Conservation (phyloP, 140 eudicot genomes). For the Oenanthe javanica region DNA sequence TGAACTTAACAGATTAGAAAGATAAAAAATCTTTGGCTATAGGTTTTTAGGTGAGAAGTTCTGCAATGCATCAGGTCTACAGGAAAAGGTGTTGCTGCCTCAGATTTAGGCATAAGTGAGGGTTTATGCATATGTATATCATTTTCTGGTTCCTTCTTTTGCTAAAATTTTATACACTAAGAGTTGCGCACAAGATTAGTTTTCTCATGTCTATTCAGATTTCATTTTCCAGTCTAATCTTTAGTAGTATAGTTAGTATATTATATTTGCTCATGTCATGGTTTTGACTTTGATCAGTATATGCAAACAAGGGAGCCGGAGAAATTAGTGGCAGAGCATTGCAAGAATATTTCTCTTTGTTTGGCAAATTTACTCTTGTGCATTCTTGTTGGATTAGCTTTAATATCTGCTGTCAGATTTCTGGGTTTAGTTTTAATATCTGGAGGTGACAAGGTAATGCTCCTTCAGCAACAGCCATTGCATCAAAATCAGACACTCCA, state of each 20-base stretch:
- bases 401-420: constrained; percentile 31
- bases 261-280: constrained; percentile 3
- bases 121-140: background rate
- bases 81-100: background rate
- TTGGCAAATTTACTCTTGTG: constrained; percentile 31
- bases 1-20: background rate
- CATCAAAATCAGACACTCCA: constrained; percentile 23
- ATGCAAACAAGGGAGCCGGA: constrained; percentile 10
- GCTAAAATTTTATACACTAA: background rate
- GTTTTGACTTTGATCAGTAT: constrained; percentile 21
- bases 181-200: background rate
- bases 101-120: background rate
- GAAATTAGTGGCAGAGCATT: constrained; percentile 20
- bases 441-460: constrained; percentile 19
- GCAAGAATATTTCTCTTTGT: constrained; percentile 19
- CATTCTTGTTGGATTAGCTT: constrained; percentile 41
- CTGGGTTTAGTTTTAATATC: constrained; percentile 22
- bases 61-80: background rate
- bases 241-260: background rate
- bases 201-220: background rate
- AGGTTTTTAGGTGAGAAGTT: background rate
- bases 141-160: background rate
- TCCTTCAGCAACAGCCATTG: constrained; percentile 12
- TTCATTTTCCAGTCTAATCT: background rate
- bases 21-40: background rate